Evolutionary conservation across 116 monocot genomes (phyloP).

Genomic region (Zostera marina): DNA sequence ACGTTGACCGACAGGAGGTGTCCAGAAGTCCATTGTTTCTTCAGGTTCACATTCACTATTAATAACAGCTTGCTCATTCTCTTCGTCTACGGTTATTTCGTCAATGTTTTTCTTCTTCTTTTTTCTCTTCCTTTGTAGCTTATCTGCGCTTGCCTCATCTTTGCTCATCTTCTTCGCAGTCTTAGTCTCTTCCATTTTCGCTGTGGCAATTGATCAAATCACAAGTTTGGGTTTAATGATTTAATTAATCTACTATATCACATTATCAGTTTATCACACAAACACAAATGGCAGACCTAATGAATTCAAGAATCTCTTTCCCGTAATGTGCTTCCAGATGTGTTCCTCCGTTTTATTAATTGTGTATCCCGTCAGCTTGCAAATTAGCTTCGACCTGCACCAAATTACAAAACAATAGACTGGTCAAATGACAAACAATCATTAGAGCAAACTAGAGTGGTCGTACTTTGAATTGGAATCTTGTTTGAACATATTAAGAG

Average conservation of each 20-base stretch:
- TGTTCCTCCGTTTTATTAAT: constrained; percentile 87
- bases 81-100: neutral
- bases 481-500: constrained; percentile 49
- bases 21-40: constrained; percentile 67
- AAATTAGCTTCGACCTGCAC: constrained; percentile 61
- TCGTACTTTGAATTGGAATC: constrained; percentile 48
- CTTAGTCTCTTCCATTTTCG: constrained; percentile 35
- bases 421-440: neutral
- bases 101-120: neutral
- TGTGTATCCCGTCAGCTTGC: constrained; percentile 64
- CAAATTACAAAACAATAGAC: neutral
- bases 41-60: constrained; percentile 17
- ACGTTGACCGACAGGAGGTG: constrained; percentile 60
- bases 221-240: neutral
- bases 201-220: constrained; percentile 10
- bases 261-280: neutral
- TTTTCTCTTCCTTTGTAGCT: constrained; percentile 1
- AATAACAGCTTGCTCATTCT: constrained; percentile 2
- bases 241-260: neutral
- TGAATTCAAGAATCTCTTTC: constrained; percentile 67
- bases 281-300: constrained; percentile 26
- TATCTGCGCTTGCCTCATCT: constrained; percentile 4
- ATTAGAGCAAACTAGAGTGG: neutral
- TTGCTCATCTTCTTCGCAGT: constrained; percentile 12
- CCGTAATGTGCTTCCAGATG: constrained; percentile 90